Evolutionary conservation across 208 protist genomes (phyloP), one percentile per base, ranked within the genome.

Genomic region (Endotrypanum monterogeii): DNA sequence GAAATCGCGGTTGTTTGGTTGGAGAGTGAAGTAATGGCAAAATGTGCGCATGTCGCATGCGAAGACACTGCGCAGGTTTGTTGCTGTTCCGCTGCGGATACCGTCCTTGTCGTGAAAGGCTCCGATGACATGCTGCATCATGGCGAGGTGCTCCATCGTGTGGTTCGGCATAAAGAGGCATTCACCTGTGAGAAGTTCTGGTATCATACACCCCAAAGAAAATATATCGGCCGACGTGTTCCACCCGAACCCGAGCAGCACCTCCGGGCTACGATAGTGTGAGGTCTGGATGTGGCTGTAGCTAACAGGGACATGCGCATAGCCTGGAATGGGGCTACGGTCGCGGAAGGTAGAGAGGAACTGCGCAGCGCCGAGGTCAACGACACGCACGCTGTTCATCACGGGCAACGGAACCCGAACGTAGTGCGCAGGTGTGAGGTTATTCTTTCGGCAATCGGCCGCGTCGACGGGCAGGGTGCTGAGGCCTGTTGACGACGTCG

Each of bases 181-280:
- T 37, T 92, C 77, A 1, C 91, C 91, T 5, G 89, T 93, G 20
- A 93, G 70, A 35, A 96, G 78, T 67, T 96, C 89, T 0, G 84
- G 83, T 28, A 96, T 92, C 81, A 96, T 96, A 78, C 89, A 94
- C 28, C 91, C 91, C 30, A 96, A 74, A 4, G 89, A 94, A 73
- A 87, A 96, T 41, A 96, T 83, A 67, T 96, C 91, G 3, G 89
- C 83, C 3, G 85, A 89, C 56, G 73, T 71, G 58, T 46, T 82
- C 89, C 91, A 96, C 12, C 91, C 91, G 44, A 89, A 71, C 16
- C 82, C 86, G 35, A 96, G 81, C n/a, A 96, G 55, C n/a, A 94
- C 89, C 71, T 96, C 89, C 3, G 89, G 81, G 57, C 85, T 90
- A 69, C 89, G 81, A 73, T 96, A 96, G 80, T 96, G 89, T 28